phyloP scores from a whole-genome alignment of 2,329 filamentous ascomycete species.

The Phialocephala subalpina region DNA sequence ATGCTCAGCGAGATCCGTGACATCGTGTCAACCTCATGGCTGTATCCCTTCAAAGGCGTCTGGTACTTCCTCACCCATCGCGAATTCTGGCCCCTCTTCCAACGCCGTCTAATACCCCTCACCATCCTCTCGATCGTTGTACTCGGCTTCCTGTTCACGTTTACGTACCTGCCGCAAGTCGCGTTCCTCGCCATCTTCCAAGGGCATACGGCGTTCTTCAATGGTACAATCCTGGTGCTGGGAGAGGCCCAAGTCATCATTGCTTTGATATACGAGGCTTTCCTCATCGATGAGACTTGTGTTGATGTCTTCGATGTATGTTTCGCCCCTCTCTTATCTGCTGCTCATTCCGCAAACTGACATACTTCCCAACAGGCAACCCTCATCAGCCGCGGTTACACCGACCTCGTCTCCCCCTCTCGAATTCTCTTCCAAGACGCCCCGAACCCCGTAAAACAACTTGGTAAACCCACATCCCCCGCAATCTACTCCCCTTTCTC shows the following conservation, averaged over 20 bases:
- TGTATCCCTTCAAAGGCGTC: constrained; percentile 74
- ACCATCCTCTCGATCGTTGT: constrained; percentile 84
- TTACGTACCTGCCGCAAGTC: constrained; percentile 88
- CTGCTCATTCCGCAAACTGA: not conserved
- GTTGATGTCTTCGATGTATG: constrained; percentile 84
- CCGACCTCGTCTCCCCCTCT: constrained; percentile 72
- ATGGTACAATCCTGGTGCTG: constrained; percentile 86
- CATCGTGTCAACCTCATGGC: constrained; percentile 43
- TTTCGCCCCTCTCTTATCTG: not conserved
- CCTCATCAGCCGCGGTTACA: constrained; percentile 76
- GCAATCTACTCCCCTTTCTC: constrained; percentile 90
- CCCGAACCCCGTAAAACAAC: constrained; percentile 76
- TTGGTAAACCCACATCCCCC: constrained; percentile 80
- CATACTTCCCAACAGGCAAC: constrained; percentile 58
- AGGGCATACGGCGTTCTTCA: constrained; percentile 86
- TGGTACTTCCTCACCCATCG: constrained; percentile 81
- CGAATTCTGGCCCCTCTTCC: constrained; percentile 84
- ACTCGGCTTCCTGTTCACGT: constrained; percentile 85
- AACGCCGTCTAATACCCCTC: constrained; percentile 79
- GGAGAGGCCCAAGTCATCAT: constrained; percentile 63
- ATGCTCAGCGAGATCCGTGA: constrained; percentile 26
- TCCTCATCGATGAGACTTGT: constrained; percentile 80
- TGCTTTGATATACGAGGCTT: constrained; percentile 73
- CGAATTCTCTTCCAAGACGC: constrained; percentile 72
- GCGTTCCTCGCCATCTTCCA: constrained; percentile 92